Conservation (phyloP, 1,284 basidiomycete species). For the Malassezia cuniculi region DNA sequence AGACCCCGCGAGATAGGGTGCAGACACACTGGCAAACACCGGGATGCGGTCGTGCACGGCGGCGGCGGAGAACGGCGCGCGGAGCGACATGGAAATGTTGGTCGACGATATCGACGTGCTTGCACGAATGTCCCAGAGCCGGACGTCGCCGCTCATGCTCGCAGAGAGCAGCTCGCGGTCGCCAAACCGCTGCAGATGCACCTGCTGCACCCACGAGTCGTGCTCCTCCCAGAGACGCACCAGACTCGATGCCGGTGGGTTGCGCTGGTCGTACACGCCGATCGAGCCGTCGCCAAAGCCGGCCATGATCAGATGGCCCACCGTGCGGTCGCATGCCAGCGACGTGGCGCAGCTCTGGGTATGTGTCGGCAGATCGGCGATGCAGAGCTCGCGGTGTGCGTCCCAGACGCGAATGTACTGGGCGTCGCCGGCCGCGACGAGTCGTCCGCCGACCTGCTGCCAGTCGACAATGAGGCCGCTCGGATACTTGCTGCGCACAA, state of each 20-base stretch:
- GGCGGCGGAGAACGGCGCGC: slow-evolving; percentile 56
- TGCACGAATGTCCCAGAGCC: slow-evolving; percentile 78
- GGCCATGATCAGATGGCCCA: slow-evolving; percentile 69
- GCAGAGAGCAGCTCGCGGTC: slow-evolving; percentile 73
- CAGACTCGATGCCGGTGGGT: slow-evolving; percentile 71
- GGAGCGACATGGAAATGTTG: slow-evolving; percentile 48
- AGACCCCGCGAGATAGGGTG: slow-evolving; percentile 17
- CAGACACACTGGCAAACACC: slow-evolving; percentile 58
- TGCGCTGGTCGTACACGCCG: slow-evolving; percentile 77
- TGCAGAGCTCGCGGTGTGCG: slow-evolving; percentile 73
- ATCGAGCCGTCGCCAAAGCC: slow-evolving; percentile 87
- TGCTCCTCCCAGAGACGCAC: slow-evolving; percentile 67
- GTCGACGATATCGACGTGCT: slow-evolving; percentile 59
- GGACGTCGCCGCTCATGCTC: slow-evolving; percentile 78
- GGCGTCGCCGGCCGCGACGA: slow-evolving; percentile 82
- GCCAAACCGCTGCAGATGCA: slow-evolving; percentile 67
- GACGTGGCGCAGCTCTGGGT: slow-evolving; percentile 79
- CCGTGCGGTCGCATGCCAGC: slow-evolving; percentile 65
- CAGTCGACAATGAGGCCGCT: slow-evolving; percentile 79
- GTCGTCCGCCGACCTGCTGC: slow-evolving; percentile 74
- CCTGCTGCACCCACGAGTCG: slow-evolving; percentile 78
- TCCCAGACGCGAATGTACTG: slow-evolving; percentile 86
- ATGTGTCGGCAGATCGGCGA: slow-evolving; percentile 72
- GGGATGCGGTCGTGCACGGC: slow-evolving; percentile 74
- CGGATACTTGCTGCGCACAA: slow-evolving; percentile 58